phyloP scores from a whole-genome alignment of 805 yeast species.

The Yarrowia phangngaensis region DNA sequence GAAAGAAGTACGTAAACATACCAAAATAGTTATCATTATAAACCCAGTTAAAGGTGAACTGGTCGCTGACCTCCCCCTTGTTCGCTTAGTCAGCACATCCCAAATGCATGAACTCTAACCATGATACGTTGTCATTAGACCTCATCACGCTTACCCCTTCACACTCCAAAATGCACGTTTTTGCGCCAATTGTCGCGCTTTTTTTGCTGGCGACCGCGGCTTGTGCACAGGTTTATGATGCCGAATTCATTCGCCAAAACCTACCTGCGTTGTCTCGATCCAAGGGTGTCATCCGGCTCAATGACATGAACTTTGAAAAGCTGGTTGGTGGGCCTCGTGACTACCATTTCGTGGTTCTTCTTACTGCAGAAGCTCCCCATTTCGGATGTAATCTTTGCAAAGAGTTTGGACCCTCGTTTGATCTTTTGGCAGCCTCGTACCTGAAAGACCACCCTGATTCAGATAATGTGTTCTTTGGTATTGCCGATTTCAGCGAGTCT shows the following conservation, averaged over 20 bases:
- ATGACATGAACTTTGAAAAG: slow-evolving; percentile 57
- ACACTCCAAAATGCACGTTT: slow-evolving; percentile 16
- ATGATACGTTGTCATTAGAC: neutral
- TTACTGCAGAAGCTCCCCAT: slow-evolving; percentile 70
- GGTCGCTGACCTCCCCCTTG: too few species aligned
- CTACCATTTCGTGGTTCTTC: slow-evolving; percentile 57
- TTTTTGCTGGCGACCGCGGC: slow-evolving; percentile 16
- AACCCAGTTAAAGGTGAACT: too few species aligned
- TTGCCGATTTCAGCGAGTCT: slow-evolving; percentile 64
- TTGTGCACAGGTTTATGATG: slow-evolving; percentile 8
- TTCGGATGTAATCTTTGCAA: slow-evolving; percentile 75
- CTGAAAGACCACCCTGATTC: slow-evolving; percentile 51
- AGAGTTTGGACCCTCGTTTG: slow-evolving; percentile 63
- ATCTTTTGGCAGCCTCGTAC: slow-evolving; percentile 62
- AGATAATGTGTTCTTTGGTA: slow-evolving; percentile 61
- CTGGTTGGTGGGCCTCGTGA: slow-evolving; percentile 64
- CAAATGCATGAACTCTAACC: too few species aligned
- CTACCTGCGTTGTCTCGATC: slow-evolving; percentile 18
- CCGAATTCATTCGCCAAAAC: slow-evolving; percentile 17
- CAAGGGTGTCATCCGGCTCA: slow-evolving; percentile 46
- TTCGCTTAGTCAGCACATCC: too few species aligned
- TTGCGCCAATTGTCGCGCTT: slow-evolving; percentile 24
- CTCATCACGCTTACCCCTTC: neutral
- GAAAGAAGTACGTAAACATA: too few species aligned
- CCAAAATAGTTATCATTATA: too few species aligned